phyloP scores from a whole-genome alignment of 495 filamentous ascomycete species.

The Clavariopsis aquatica region DNA sequence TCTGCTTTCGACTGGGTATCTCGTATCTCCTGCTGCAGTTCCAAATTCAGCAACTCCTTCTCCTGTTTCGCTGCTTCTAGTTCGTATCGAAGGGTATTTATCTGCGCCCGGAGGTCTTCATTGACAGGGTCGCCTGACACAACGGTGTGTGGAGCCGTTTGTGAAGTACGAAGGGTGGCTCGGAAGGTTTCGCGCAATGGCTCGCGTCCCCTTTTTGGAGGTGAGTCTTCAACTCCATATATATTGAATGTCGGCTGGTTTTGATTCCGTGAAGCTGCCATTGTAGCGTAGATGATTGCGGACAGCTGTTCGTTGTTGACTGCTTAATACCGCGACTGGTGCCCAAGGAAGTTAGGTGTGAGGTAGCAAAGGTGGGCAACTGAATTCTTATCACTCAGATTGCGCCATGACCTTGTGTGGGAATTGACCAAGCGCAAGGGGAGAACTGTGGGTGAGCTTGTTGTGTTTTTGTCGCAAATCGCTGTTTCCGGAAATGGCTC shows the following conservation, averaged over 20 bases:
- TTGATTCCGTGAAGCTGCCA: conserved; percentile 19
- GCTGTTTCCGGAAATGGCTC: not conserved
- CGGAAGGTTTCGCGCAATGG: conserved; percentile 30
- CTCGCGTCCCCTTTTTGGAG: conserved; percentile 18
- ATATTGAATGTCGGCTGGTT: conserved; percentile 32
- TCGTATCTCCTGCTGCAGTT: conserved; percentile 79
- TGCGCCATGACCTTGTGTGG: not conserved
- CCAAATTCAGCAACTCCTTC: conserved; percentile 71
- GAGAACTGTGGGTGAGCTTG: not conserved
- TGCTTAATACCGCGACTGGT: not conserved
- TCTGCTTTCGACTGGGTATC: conserved; percentile 74
- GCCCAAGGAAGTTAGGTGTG: not conserved
- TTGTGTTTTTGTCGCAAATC: not conserved
- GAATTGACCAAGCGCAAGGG: not conserved
- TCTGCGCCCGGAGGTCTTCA: conserved; percentile 67
- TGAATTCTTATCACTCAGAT: not conserved
- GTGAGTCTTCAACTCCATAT: conserved; percentile 26
- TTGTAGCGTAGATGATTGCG: not conserved
- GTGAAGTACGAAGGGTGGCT: conserved; percentile 20
- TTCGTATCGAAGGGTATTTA: conserved; percentile 70
- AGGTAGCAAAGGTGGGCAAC: not conserved
- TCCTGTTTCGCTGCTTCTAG: conserved; percentile 79
- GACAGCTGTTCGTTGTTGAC: not conserved
- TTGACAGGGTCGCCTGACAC: conserved; percentile 49
- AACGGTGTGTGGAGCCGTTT: conserved; percentile 27